A percentile compares a stretch with the other conserved stretches of the same genome.
Conservation (phyloP, 257 asterid genomes). For the Fraxinus excelsior region DNA sequence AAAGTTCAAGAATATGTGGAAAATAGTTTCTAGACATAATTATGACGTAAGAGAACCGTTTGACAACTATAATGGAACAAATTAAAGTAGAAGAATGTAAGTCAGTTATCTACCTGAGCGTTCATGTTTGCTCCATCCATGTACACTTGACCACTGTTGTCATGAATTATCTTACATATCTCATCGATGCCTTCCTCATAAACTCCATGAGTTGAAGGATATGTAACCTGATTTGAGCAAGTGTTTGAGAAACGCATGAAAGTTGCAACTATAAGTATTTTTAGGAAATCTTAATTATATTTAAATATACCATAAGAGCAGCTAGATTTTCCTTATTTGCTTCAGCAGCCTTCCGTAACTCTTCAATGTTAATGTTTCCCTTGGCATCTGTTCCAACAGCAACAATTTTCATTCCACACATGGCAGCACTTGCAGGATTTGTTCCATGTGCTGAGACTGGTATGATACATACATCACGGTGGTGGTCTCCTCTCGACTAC, state of each 20-base stretch:
- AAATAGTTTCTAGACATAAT: background rate
- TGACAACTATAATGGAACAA: background rate
- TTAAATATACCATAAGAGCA: slow-evolving; percentile 80
- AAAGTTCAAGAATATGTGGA: background rate
- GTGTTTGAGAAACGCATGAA: slow-evolving; percentile 1
- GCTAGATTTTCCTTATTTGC: slow-evolving; percentile 73
- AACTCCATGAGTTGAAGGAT: slow-evolving; percentile 99
- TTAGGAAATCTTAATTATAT: slow-evolving; percentile 6
- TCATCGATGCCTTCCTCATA: slow-evolving; percentile 98
- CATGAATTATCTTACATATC: slow-evolving; percentile 92
- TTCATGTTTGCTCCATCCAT: slow-evolving; percentile 99
- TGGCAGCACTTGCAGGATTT: slow-evolving; percentile 98
- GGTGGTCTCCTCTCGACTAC: slow-evolving; percentile 95
- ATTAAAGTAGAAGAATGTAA: background rate
- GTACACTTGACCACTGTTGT: slow-evolving; percentile 98
- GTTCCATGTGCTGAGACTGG: slow-evolving; percentile 99
- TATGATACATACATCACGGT: slow-evolving; percentile 93
- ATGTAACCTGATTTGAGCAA: slow-evolving; percentile 70
- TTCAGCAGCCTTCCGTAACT: slow-evolving; percentile 86
- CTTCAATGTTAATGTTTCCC: slow-evolving; percentile 95
- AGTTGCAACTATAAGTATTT: slow-evolving; percentile 8
- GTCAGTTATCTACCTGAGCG: slow-evolving; percentile 71
- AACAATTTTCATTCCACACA: slow-evolving; percentile 99
- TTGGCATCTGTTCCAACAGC: slow-evolving; percentile 96
- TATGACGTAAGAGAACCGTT: background rate